Percentiles rank a stretch among this genome's conserved stretches.
Conservation (phyloP, 495 filamentous ascomycete genomes). For the Neurospora tetraspora region DNA sequence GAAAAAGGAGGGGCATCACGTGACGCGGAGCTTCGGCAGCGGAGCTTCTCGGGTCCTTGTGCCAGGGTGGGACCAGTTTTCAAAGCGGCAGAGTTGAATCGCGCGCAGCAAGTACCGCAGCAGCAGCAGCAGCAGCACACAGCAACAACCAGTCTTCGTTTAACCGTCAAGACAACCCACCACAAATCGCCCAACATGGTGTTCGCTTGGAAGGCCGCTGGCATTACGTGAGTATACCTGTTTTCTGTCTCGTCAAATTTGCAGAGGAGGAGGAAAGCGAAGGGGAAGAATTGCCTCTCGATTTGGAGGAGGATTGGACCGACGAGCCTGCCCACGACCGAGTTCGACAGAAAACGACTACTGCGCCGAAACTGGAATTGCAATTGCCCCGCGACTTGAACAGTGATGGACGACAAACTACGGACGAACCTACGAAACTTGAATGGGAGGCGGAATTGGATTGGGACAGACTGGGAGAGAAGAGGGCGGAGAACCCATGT, state of each 20-base stretch:
- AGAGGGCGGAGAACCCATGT: not conserved
- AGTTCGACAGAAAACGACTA: not conserved
- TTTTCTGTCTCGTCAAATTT: no score
- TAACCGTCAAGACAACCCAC: slow-evolving; percentile 4
- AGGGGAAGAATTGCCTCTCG: not conserved
- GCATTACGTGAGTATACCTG: slow-evolving; percentile 68
- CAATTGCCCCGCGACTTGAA: not conserved
- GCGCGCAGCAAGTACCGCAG: not conserved
- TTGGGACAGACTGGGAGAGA: not conserved
- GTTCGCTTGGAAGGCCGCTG: slow-evolving; percentile 96
- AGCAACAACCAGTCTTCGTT: not conserved
- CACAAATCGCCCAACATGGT: slow-evolving; percentile 65
- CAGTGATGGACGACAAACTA: not conserved
- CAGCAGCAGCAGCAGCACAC: not conserved
- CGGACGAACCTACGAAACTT: not conserved
- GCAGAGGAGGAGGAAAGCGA: not conserved
- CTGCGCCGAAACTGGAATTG: not conserved
- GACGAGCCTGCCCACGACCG: not conserved
- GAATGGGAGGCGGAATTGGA: not conserved
- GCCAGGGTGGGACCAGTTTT: slow-evolving; percentile 18
- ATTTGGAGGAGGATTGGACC: not conserved
- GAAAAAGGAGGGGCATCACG: slow-evolving; percentile 5
- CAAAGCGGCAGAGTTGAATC: slow-evolving; percentile 1
- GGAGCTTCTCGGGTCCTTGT: slow-evolving; percentile 19
- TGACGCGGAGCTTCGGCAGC: slow-evolving; percentile 23